Evolutionary conservation across 78 protist genomes (phyloP), one percentile per base, ranked within the genome.

Genomic region (Dictyostelium discoideum): DNA sequence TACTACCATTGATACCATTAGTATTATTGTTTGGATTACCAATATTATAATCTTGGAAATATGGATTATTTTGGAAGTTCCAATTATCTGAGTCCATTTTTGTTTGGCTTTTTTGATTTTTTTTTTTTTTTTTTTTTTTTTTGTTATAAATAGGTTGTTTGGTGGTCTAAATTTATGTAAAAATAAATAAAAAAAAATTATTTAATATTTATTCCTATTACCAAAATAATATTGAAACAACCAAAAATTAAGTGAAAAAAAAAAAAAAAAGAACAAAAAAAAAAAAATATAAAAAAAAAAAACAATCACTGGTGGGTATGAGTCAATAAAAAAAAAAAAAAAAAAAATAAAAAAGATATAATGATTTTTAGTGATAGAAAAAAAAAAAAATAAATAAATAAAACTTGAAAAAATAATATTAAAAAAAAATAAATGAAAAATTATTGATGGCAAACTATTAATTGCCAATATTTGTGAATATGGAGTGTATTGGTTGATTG

Each of bases 11-110:
- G 46, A 1, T 72, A 14, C 40, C 16, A 72, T 13, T 72, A 14
- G 29, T 26, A 26, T 32, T 32, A 32, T n/a, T 32, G 11, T 44
- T n/a, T 78, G 84, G 84, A 42, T 78, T 78, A 42, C 84, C 84
- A 63, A 78, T 78, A 78, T 78, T 78, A 42, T 40, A 78, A 42
- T 78, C 84, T 29, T 78, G 84, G 20, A 78, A 78, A 42, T 78
- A 78, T 22, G 57, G 32, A 42, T 40, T 40, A 42, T 20, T 22
- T 40, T 32, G 48, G 8, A 26, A 22, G 26, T 24, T 24, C 42
- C 20, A 42, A 42, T 78, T 78, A 22, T 78, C 84, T 8, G 84
- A 78, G 13, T 78, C 84, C 84, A 78, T 78, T 78, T 78, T 78
- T 22, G 14, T 40, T n/a, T 3, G 5, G 65, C 22, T 0, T 16